These are phyloP conservation scores for Phyllosticta ampelicida DNA, from an alignment of 2,329 filamentous ascomycete genomes.

Conservation along the genomic window DNA sequence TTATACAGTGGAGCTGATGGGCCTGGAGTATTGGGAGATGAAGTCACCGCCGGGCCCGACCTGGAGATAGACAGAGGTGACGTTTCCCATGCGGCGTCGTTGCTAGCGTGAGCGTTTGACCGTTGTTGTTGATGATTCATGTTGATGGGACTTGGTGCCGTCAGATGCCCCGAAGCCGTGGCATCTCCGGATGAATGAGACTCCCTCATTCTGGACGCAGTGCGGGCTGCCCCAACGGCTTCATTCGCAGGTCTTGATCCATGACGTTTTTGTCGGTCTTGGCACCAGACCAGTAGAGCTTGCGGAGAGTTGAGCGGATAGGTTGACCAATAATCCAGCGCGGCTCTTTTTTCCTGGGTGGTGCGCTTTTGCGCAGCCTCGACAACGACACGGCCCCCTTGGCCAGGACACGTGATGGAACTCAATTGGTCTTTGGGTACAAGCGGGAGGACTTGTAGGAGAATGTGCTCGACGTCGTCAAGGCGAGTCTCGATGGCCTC, in stretches of 20 bases:
- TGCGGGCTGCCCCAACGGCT: background rate
- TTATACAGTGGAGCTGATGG: background rate
- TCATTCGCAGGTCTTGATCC: background rate
- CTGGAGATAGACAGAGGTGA: background rate
- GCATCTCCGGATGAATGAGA: background rate
- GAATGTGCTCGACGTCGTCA: conserved; percentile 9
- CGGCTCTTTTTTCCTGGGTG: conserved; percentile 10
- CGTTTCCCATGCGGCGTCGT: background rate
- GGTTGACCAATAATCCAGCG: conserved; percentile 6
- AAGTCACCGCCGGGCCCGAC: background rate
- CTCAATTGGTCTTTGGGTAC: conserved; percentile 3
- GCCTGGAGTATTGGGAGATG: background rate
- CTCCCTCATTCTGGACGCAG: background rate
- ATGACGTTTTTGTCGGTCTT: background rate
- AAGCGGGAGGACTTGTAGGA: conserved; percentile 7
- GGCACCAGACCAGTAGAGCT: conserved; percentile 1
- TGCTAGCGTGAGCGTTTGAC: background rate
- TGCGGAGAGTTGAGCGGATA: conserved; percentile 10
- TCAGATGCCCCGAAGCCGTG: background rate
- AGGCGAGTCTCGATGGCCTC: conserved; percentile 10
- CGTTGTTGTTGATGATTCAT: background rate
- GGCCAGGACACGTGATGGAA: background rate
- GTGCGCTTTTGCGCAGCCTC: conserved; percentile 6
- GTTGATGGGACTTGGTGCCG: background rate
- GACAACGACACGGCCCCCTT: background rate